A percentile compares a stretch with the other conserved stretches of the same genome.
These are phyloP conservation scores for Oryza australiensis DNA, from an alignment of 176 grass and related monocot species.

Conservation along the genomic window DNA sequence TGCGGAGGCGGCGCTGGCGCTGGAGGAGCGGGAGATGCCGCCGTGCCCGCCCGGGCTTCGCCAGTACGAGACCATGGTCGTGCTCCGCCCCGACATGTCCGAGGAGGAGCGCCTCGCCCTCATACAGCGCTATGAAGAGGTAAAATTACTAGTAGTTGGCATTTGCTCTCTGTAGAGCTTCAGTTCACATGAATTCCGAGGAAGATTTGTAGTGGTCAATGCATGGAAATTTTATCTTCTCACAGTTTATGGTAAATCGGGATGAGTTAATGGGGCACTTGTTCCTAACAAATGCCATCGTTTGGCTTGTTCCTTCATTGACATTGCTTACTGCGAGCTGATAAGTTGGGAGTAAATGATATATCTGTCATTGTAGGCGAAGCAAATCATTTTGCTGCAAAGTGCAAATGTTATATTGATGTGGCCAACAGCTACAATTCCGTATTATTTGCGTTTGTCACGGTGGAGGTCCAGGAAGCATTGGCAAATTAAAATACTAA, in stretches of 20 bases:
- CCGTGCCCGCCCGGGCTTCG: slow-evolving; percentile 89
- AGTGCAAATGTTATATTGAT: not conserved
- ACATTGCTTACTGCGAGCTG: not conserved
- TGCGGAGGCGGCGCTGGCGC: slow-evolving; percentile 40
- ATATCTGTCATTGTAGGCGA: not conserved
- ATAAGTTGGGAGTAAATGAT: not conserved
- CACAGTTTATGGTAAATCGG: not conserved
- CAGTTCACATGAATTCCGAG: not conserved
- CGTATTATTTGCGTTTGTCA: not conserved
- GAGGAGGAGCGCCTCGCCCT: slow-evolving; percentile 96
- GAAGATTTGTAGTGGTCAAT: not conserved
- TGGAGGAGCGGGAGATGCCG: slow-evolving; percentile 90
- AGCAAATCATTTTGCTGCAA: not conserved
- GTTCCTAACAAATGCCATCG: not conserved
- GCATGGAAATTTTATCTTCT: not conserved
- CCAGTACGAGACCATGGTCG: slow-evolving; percentile 87
- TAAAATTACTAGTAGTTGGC: slow-evolving; percentile 6
- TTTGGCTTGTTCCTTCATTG: not conserved
- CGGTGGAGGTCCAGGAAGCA: not conserved
- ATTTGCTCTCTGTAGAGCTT: not conserved
- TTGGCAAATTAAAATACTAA: not conserved
- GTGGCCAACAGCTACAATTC: not conserved
- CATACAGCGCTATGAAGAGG: slow-evolving; percentile 96
- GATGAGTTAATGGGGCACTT: not conserved
- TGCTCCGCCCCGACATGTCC: slow-evolving; percentile 90